Conservation (phyloP, 1,284 basidiomycete genomes). For the Ceratobasidium sp. region DNA sequence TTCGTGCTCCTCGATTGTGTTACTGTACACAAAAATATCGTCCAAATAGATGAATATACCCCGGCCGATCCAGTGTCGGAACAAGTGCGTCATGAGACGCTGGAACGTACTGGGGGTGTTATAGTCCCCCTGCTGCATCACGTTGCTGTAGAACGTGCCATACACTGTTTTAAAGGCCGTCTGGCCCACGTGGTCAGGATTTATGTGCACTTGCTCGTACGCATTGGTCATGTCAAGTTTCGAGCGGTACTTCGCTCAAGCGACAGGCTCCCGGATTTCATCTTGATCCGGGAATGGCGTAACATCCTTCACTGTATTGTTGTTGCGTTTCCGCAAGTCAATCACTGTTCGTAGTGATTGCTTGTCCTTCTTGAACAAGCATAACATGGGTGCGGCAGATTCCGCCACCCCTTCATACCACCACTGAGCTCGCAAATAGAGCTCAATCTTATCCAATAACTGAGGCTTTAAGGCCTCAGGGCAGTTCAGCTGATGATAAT, state of each 20-base stretch:
- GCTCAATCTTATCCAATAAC: slow-evolving; percentile 51
- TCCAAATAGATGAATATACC: slow-evolving; percentile 48
- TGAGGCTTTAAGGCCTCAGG: slow-evolving; percentile 31
- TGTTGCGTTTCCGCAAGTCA: slow-evolving; percentile 59
- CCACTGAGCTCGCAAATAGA: slow-evolving; percentile 50
- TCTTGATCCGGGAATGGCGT: slow-evolving; percentile 59
- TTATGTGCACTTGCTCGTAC: slow-evolving; percentile 58
- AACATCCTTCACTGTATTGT: slow-evolving; percentile 57
- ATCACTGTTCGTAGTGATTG: slow-evolving; percentile 53
- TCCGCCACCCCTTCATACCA: slow-evolving; percentile 54
- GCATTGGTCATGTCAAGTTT: slow-evolving; percentile 57
- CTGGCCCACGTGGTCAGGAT: slow-evolving; percentile 54
- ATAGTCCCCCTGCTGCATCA: no score
- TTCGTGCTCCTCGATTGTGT: slow-evolving; percentile 57
- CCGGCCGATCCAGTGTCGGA: slow-evolving; percentile 53
- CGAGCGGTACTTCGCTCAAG: slow-evolving; percentile 50
- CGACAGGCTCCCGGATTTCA: slow-evolving; percentile 53
- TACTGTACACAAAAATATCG: slow-evolving; percentile 54
- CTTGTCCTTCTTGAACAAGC: slow-evolving; percentile 56
- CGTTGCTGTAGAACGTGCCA: slow-evolving; percentile 59
- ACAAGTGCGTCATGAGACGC: slow-evolving; percentile 56
- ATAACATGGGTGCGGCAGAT: slow-evolving; percentile 58
- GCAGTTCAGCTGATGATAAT: slow-evolving; percentile 5
- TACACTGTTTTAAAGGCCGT: slow-evolving; percentile 55
- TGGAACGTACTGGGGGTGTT: slow-evolving; percentile 54